Evolutionary conservation across 148 eudicot genomes (phyloP).

Genomic region (Nepenthes gracilis): DNA sequence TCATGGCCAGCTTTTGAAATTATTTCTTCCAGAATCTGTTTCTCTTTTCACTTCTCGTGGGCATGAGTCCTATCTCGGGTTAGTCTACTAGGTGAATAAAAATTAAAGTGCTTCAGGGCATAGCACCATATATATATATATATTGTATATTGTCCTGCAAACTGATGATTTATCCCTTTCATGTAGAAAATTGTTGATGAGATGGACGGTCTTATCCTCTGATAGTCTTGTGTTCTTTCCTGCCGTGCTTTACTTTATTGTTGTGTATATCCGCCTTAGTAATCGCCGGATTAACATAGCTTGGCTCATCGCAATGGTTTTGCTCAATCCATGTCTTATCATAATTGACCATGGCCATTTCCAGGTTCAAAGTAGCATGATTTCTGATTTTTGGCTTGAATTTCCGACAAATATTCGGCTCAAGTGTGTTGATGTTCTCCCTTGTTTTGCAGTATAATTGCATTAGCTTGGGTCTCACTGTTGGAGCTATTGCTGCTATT

Average conservation of each 20-base stretch:
- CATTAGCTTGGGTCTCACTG: constrained; percentile 86
- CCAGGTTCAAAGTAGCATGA: constrained; percentile 37
- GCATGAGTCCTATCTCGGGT: constrained; percentile 88
- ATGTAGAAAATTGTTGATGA: constrained; percentile 91
- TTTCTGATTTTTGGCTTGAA: neutral
- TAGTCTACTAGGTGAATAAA: constrained; percentile 11
- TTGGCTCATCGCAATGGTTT: constrained; percentile 66
- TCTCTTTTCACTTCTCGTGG: constrained; percentile 68
- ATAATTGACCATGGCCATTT: constrained; percentile 95
- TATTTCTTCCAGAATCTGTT: constrained; percentile 64
- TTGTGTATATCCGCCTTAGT: constrained; percentile 25
- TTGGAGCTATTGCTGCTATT: constrained; percentile 76
- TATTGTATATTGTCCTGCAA: neutral
- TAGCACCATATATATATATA: too few relatives aligned
- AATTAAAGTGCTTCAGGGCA: neutral
- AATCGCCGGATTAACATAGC: constrained; percentile 30
- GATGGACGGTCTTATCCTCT: constrained; percentile 84
- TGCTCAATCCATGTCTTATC: constrained; percentile 74
- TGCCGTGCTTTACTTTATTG: constrained; percentile 51
- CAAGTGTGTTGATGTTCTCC: neutral
- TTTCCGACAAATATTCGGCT: constrained; percentile 1
- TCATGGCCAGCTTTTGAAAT: constrained; percentile 60
- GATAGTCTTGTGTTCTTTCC: constrained; percentile 72
- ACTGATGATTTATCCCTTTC: constrained; percentile 9
- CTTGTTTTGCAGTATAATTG: constrained; percentile 61